Evolutionary conservation across 2,329 filamentous ascomycete species (phyloP).

Genomic region (Diaporthe caulivora): DNA sequence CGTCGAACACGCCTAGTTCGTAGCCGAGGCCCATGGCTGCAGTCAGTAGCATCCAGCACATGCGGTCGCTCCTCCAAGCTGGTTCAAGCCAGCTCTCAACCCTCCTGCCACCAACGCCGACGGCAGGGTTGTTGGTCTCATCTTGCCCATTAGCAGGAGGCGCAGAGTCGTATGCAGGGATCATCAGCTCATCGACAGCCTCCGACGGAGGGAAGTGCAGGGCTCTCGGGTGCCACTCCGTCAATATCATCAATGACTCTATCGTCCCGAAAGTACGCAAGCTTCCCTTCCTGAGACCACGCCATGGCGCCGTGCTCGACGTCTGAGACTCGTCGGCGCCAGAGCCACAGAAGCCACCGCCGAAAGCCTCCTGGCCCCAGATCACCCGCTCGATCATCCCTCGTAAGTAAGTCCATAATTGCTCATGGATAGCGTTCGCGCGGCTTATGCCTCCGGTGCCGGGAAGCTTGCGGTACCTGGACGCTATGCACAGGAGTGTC

Average conservation of each 20-base stretch:
- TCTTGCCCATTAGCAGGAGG: constrained; percentile 43
- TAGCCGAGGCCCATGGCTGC: constrained; percentile 91
- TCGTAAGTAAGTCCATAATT: constrained; percentile 93
- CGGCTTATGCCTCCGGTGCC: constrained; percentile 86
- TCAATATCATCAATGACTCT: constrained; percentile 92
- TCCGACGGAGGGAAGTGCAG: constrained; percentile 93
- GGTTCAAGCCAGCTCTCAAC: constrained; percentile 98
- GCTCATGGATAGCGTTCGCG: constrained; percentile 92
- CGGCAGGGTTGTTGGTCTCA: constrained; percentile 55
- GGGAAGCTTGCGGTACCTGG: constrained; percentile 83
- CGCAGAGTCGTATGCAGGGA: constrained; percentile 68
- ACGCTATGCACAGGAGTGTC: constrained; percentile 90
- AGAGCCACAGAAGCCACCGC: constrained; percentile 85
- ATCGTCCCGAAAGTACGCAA: constrained; percentile 92
- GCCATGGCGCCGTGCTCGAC: constrained; percentile 77
- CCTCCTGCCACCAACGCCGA: constrained; percentile 81
- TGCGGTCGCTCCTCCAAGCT: constrained; percentile 92
- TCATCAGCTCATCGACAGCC: constrained; percentile 75
- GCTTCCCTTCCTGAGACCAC: constrained; percentile 80
- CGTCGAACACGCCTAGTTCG: constrained; percentile 95
- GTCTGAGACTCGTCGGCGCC: constrained; percentile 73
- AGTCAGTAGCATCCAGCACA: constrained; percentile 98
- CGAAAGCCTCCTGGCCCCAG: constrained; percentile 97
- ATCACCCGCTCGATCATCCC: constrained; percentile 96
- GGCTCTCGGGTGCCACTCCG: constrained; percentile 96